A percentile compares a stretch with the other conserved stretches of the same genome.
phyloP scores from a whole-genome alignment of 441 rosid species.

The Theobroma grandiflorum region DNA sequence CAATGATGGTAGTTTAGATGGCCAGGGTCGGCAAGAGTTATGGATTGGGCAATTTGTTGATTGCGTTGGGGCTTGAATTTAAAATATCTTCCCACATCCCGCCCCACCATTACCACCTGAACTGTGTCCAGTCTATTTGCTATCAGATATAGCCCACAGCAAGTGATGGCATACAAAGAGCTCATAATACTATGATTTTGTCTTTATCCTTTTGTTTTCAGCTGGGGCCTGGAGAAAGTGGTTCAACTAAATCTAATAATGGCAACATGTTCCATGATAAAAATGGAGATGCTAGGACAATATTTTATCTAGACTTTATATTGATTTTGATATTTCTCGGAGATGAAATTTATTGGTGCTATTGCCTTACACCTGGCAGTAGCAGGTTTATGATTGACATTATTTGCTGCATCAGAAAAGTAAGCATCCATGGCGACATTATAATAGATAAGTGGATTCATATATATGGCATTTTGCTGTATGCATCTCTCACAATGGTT shows the following conservation, averaged over 20 bases:
- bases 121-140: background rate
- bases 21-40: background rate
- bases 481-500: background rate
- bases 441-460: no score
- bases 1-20: background rate
- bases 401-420: background rate
- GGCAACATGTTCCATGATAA: background rate
- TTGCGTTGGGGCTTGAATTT: background rate
- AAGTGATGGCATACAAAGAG: background rate
- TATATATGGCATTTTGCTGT: no score
- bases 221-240: background rate
- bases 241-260: background rate
- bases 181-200: background rate
- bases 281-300: conserved; percentile 4
- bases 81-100: background rate
- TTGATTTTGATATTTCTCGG: background rate
- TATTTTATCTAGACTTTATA: background rate
- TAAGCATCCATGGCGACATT: background rate
- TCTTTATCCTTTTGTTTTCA: conserved; percentile 7
- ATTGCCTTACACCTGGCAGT: background rate
- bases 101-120: background rate
- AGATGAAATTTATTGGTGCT: background rate
- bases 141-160: background rate
- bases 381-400: background rate
- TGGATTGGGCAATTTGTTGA: background rate